A percentile compares a stretch with the other conserved stretches of the same genome.
Conservation (phyloP, 805 yeast species). For the Wickerhamiella cacticola region DNA sequence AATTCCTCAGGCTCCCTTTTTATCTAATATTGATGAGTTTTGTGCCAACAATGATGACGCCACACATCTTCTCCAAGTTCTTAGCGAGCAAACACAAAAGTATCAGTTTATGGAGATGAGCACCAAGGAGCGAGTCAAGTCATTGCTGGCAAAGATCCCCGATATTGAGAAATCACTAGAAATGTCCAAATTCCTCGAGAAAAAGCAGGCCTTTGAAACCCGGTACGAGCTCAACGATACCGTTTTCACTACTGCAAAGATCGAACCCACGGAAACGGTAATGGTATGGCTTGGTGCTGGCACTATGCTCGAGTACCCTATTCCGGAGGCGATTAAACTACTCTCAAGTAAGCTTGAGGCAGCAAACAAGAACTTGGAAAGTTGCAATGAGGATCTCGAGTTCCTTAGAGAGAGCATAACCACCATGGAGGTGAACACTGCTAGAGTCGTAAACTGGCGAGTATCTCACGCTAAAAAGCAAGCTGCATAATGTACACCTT, state of each 20-base stretch:
- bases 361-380: constrained; percentile 46
- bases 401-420: constrained; percentile 81
- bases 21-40: constrained; percentile 67
- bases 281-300: constrained; percentile 97
- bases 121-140: constrained; percentile 33
- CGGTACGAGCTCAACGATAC: constrained; percentile 91
- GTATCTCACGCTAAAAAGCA: constrained; percentile 17
- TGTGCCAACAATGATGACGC: constrained; percentile 60
- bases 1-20: constrained; percentile 91
- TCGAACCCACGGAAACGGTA: constrained; percentile 55
- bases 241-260: constrained; percentile 67
- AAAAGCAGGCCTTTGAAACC: constrained; percentile 45
- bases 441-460: constrained; percentile 42
- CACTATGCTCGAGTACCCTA: constrained; percentile 89
- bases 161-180: constrained; percentile 79
- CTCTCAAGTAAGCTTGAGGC: constrained; percentile 48
- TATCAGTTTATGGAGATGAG: constrained; percentile 30
- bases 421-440: constrained; percentile 95
- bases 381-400: constrained; percentile 74
- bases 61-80: constrained; percentile 52
- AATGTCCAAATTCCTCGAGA: constrained; percentile 49
- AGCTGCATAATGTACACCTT: not conserved
- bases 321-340: constrained; percentile 72
- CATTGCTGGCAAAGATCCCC: constrained; percentile 64
- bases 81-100: constrained; percentile 71